Base-by-base conservation (phyloP, 2,329 filamentous ascomycete species). In the Sarocladium oryzae region DNA sequence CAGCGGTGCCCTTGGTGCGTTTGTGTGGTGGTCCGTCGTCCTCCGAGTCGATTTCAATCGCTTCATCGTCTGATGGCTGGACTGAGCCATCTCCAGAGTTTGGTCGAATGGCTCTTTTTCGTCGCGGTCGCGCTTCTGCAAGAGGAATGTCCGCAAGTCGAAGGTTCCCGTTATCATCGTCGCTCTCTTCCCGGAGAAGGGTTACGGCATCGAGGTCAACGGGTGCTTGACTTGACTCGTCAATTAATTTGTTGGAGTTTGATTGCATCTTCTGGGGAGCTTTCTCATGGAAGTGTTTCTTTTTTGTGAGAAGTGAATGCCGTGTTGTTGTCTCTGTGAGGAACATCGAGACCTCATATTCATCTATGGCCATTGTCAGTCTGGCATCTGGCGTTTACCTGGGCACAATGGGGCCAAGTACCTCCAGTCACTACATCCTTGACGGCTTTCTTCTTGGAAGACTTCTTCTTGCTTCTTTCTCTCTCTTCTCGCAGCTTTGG, bases 331-430 rank as follows among this genome's bases (percentile, higher is more conserved):
- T 87, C 66, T 96, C 89, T 41, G 88, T 95, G 57, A 99, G 75
- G 69, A 96, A 97, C 57, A 99, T 87, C 33, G 90, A 88, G 13
- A 96, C 89, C 64, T 97, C 90, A 63, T 96, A 99, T 58, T 96
- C 92, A 67, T 96, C 92, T 49, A 16, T 18, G 26, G 7, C 21
- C 41, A n/a, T 45, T n/a, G 26, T 28, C 18, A 32, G 23, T 13
- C 8, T 15, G 4, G 28, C 13, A 13, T 11, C 20, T 26, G 18
- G 21, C 8, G 15, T 20, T 40, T 13, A 16, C 7, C 18, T 7
- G 9, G 10, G 9, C 15, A 28, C 23, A 45, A 45, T 4, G 26
- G 11, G 9, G 8, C 10, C 23, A 21, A 18, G 26, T 67, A 92
- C 90, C 90, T 76, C 88, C 76, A 10, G 81, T 75, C 15, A 96